Evolutionary conservation across 495 filamentous ascomycete species (phyloP), one percentile per base, ranked within the genome.

Genomic region (Parathielavia appendiculata): DNA sequence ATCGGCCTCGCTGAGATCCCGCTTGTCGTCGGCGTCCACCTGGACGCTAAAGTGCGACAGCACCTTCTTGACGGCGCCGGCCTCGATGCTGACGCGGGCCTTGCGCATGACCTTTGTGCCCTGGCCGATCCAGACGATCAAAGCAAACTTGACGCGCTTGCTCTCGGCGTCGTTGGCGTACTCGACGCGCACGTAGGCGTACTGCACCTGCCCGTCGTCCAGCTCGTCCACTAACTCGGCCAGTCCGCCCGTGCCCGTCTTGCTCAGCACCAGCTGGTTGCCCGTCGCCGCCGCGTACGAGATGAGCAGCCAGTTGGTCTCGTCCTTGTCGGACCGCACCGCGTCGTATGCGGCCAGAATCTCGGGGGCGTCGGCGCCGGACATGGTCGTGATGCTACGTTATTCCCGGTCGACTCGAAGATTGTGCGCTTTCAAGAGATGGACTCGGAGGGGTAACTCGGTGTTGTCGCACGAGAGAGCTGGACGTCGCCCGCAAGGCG

Each of bases 141-240:
- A 63, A 7, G 72, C 74, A 61, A 84, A 84, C 69, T 84, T 84
- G 60, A 83, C 75, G n/a, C 81, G 71, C 69, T 72, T 79, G 65
- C 67, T 72, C 70, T 84, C 81, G 51, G 76, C 76, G 64, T 84
- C 81, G 71, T 83, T 83, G 50, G 79, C 79, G 63, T 83, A 80
- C 66, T 82, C 79, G 65, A 84, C 67, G 10, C 81, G 74, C 54
- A 73, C 76, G 66, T 83, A 84, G n/a, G 70, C 81, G 69, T 82
- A 84, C 55, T 78, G 74, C 34, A 80, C 81, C 61, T 81, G 73
- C 7, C 48, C 56, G 54, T 76, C 72, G 60, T 78, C 76, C 8
- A 84, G 73, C 56, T 71, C 63, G 9, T 44, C 51, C 14, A 65
- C 58, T 17, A 84, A 72, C 70, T 84, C 81, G 11, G 60, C 57